Percentiles rank a stretch among this genome's conserved stretches.
phyloP scores from a whole-genome alignment of 2,329 filamentous ascomycete species.

The Hortaea werneckii region DNA sequence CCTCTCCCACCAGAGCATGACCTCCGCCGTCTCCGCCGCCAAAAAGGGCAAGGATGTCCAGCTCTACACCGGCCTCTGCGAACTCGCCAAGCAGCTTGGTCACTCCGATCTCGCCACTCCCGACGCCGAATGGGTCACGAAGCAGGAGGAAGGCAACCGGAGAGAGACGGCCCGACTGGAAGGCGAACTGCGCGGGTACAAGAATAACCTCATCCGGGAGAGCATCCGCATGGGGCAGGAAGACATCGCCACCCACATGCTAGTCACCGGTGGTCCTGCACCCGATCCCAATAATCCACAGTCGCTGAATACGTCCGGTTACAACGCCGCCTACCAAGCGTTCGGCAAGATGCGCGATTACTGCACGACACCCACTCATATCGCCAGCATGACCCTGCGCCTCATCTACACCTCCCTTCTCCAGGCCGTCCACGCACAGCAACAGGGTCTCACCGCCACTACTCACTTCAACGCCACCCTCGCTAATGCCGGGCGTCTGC shows the following conservation, averaged over 20 bases:
- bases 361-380: conserved; percentile 72
- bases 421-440: conserved; percentile 55
- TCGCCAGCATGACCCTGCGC: conserved; percentile 71
- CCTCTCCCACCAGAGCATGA: conserved; percentile 70
- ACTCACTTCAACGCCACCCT: conserved; percentile 47
- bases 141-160: conserved; percentile 55
- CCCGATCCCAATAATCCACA: conserved; percentile 15
- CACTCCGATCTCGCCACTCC: conserved; percentile 55
- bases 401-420: conserved; percentile 67
- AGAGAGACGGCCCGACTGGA: conserved; percentile 68
- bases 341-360: conserved; percentile 85
- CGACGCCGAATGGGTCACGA: conserved; percentile 68
- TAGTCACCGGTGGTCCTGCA: conserved; percentile 53
- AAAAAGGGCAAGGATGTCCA: conserved; percentile 64
- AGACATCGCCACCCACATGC: conserved; percentile 76
- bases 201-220: conserved; percentile 95
- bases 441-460: conserved; percentile 10
- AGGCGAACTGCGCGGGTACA: conserved; percentile 78
- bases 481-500: conserved; percentile 44
- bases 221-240: conserved; percentile 90
- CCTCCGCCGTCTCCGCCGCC: conserved; percentile 63
- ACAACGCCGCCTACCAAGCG: conserved; percentile 61
- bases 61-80: conserved; percentile 59
- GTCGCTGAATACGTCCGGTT: conserved; percentile 34
- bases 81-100: conserved; percentile 56